Base-by-base conservation (phyloP, 2,329 filamentous ascomycete species). In the Acrodontium crateriforme region DNA sequence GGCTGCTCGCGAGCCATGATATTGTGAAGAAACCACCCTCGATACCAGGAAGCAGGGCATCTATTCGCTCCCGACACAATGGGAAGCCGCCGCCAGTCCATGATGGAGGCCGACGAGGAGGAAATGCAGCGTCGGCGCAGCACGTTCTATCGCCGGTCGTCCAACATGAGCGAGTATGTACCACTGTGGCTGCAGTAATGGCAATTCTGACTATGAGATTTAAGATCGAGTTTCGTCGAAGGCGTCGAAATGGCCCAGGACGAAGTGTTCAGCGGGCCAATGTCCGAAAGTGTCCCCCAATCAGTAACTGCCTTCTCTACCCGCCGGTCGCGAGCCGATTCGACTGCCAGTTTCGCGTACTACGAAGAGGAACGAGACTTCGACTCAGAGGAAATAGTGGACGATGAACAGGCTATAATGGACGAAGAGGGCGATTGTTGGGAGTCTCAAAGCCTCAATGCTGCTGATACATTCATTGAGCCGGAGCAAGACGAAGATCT, bases 231-330 rank as follows among this genome's bases (percentile, higher is more conserved):
- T 56, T 76, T 94, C 42, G 77, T 93, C 44, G 83, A 83, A 41
- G 83, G 93, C 55, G 85, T 95, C n/a, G 87, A 94, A 53, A 95
- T 98, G 89, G 87, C 89, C 12, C 83, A 91, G 28, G 82, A 93
- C 52, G 87, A 95, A 67, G 70, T 92, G 25, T 98, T 87, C 57
- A 78, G 87, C 14, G 89, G 89, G 5, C 89, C 87, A 5, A 75
- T 94, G 47, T 85, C 84, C 30, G 89, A 98, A 59, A 94, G 84
- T 49, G 71, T 98, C n/a, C 89, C 89, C 2, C 89, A 82, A 8
- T 94, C 85, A 49, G 68, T 85, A 18, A 84, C 83, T n/a, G 79
- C 83, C 17, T 98, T 98, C 52, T 76, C 74, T 25, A 85, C 93
- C 54, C 80, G 83, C 34, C 72, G 84, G 34, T 63, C 66, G 19